These are phyloP conservation scores for Yarrowia sp. DNA, from an alignment of 805 yeast genomes.

Conservation along the genomic window DNA sequence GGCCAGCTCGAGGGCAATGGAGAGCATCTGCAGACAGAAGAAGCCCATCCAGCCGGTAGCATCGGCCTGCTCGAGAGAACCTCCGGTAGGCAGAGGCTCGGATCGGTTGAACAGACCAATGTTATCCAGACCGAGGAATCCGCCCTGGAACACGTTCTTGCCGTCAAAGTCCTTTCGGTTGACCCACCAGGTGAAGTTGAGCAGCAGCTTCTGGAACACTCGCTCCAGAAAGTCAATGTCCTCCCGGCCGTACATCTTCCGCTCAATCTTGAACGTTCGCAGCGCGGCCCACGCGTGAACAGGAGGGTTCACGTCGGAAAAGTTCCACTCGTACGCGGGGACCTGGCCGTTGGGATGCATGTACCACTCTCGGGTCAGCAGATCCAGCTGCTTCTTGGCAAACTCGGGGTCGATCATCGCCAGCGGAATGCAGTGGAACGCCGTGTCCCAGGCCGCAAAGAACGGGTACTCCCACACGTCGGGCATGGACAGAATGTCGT, in stretches of 20 bases:
- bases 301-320: constrained; percentile 94
- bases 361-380: constrained; percentile 92
- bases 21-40: constrained; percentile 86
- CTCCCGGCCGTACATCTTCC: constrained; percentile 80
- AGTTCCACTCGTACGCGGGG: constrained; percentile 97
- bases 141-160: constrained; percentile 91
- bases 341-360: constrained; percentile 98
- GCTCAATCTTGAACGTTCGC: constrained; percentile 84
- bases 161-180: constrained; percentile 88
- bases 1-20: constrained; percentile 88
- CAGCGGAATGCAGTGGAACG: constrained; percentile 90
- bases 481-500: constrained; percentile 86
- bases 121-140: constrained; percentile 90
- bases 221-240: constrained; percentile 85
- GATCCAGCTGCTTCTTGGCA: constrained; percentile 85
- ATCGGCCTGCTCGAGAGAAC: constrained; percentile 89
- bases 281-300: constrained; percentile 96
- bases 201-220: constrained; percentile 87
- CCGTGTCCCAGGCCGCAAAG: constrained; percentile 97
- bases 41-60: constrained; percentile 99
- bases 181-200: constrained; percentile 98
- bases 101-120: constrained; percentile 92
- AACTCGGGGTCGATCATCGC: constrained; percentile 93
- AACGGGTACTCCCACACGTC: constrained; percentile 97
- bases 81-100: constrained; percentile 93